Conservation (phyloP, 306 rosid species). For the Adenanthera pavonina region DNA sequence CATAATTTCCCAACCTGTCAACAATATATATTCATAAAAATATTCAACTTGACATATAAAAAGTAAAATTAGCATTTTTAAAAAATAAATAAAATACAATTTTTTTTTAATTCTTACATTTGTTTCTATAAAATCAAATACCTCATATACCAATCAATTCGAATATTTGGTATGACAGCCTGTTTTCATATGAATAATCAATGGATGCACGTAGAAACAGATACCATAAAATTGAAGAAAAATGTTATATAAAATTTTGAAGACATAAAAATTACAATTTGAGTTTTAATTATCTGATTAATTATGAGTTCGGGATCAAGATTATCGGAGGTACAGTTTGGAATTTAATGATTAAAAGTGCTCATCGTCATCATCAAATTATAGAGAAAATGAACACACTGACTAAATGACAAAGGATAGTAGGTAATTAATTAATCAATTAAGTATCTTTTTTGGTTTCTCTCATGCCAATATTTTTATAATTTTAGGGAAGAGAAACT, state of each 20-base stretch:
- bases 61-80: not conserved
- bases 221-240: not conserved
- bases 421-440: too few relatives aligned
- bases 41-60: not conserved
- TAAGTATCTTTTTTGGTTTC: too few relatives aligned
- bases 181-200: not conserved
- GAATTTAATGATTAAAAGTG: not conserved
- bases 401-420: too few relatives aligned
- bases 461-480: too few relatives aligned
- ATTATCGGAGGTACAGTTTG: too few relatives aligned
- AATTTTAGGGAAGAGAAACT: too few relatives aligned
- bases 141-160: not conserved
- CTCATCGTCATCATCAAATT: not conserved
- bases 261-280: too few relatives aligned
- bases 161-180: not conserved
- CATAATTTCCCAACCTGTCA: not conserved
- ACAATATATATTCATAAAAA: not conserved
- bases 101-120: not conserved
- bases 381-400: too few relatives aligned
- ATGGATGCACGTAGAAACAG: not conserved
- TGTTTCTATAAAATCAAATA: not conserved
- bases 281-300: too few relatives aligned
- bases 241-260: too few relatives aligned
- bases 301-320: too few relatives aligned
- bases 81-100: not conserved